Evolutionary conservation across 176 grass and related monocot species (phyloP).

Genomic region (Lolium multiflorum): DNA sequence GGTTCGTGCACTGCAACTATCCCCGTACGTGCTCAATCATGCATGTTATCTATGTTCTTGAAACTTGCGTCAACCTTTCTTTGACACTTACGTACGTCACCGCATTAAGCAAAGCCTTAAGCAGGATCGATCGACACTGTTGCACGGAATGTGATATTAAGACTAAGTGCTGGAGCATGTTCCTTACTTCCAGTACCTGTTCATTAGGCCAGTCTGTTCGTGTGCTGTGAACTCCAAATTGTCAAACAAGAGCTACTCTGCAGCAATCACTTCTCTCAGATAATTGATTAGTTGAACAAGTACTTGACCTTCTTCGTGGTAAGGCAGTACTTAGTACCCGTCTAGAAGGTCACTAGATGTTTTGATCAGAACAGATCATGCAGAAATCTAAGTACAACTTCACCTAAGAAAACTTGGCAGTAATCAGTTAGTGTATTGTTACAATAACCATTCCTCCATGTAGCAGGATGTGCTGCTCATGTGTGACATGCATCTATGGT

Average conservation of each 20-base stretch:
- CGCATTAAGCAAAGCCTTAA: background rate
- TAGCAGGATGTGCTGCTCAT: conserved; percentile 46
- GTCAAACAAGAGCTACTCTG: too few relatives aligned
- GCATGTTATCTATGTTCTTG: conserved; percentile 11
- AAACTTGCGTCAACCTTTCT: conserved; percentile 40
- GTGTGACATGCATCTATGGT: conserved; percentile 7
- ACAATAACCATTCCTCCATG: conserved; percentile 36
- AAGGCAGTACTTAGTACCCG: too few relatives aligned
- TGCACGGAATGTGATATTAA: conserved; percentile 31
- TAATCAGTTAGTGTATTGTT: background rate
- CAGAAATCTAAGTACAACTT: too few relatives aligned
- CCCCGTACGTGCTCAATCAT: conserved; percentile 17
- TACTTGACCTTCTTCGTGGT: too few relatives aligned
- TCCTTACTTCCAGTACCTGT: background rate
- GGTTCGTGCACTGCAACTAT: conserved; percentile 18
- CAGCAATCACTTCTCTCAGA: too few relatives aligned
- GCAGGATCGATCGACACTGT: background rate
- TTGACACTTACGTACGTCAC: background rate
- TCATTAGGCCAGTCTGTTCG: background rate
- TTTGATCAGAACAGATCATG: too few relatives aligned
- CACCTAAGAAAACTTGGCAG: too few relatives aligned
- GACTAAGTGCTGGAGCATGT: background rate
- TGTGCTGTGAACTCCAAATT: background rate
- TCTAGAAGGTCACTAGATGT: too few relatives aligned
- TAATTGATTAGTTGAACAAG: too few relatives aligned